phyloP scores from a whole-genome alignment of 139 green algal genomes.

The Raphidocelis subcapitata region DNA sequence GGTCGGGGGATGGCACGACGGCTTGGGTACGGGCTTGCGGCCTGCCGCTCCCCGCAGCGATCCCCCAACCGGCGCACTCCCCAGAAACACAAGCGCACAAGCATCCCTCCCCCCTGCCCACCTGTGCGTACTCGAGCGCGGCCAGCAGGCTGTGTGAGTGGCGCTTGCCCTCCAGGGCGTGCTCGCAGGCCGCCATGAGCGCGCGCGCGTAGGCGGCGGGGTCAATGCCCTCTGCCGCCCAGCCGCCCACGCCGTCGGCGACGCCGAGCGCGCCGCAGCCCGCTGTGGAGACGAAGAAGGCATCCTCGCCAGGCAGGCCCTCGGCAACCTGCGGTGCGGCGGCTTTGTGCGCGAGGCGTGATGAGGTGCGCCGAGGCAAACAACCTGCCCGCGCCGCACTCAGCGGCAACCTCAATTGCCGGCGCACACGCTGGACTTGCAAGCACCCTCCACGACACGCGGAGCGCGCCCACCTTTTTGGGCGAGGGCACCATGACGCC shows the following conservation, averaged over 20 bases:
- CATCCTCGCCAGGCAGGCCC: conserved; percentile 69
- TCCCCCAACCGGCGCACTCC: too few relatives aligned
- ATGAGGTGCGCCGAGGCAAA: not conserved
- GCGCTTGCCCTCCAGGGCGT: not conserved
- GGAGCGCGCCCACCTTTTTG: too few relatives aligned
- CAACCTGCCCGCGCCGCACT: not conserved
- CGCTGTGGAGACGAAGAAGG: conserved; percentile 59
- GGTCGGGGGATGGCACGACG: not conserved
- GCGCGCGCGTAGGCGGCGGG: conserved; percentile 63
- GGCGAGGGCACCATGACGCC: not conserved
- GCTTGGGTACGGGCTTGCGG: too few relatives aligned
- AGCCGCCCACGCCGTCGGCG: conserved; percentile 88
- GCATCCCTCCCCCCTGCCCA: not conserved
- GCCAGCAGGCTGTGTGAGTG: not conserved
- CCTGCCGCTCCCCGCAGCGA: too few relatives aligned
- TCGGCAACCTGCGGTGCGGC: not conserved
- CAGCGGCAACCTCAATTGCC: not conserved
- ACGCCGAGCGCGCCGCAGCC: conserved; percentile 66
- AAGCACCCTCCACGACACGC: too few relatives aligned
- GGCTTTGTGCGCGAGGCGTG: not conserved
- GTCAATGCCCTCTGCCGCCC: conserved; percentile 74
- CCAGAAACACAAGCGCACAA: too few relatives aligned
- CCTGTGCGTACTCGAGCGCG: not conserved
- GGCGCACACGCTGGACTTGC: too few relatives aligned
- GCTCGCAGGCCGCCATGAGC: conserved; percentile 44